Evolutionary conservation across 2,329 filamentous ascomycete species (phyloP).

Genomic region (Diaporthe nobilis): DNA sequence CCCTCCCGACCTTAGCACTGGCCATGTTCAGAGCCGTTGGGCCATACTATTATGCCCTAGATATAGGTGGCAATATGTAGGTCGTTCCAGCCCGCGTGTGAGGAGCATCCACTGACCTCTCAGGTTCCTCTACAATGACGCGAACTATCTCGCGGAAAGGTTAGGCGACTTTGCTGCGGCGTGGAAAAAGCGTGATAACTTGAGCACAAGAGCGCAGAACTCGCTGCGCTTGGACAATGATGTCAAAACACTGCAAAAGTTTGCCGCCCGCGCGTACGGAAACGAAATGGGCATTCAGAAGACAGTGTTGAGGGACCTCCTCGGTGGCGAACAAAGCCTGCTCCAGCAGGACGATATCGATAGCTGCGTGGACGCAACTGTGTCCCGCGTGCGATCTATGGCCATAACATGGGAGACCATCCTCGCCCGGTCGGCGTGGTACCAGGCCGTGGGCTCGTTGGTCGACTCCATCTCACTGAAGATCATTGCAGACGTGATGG

Average conservation of each 20-base stretch:
- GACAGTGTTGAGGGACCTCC: conserved; percentile 71
- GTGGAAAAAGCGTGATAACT: conserved; percentile 69
- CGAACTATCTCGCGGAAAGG: conserved; percentile 73
- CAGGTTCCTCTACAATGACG: conserved; percentile 78
- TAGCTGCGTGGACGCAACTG: conserved; percentile 66
- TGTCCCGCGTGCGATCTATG: conserved; percentile 66
- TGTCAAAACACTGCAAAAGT: conserved; percentile 70
- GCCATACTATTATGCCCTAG: conserved; percentile 78
- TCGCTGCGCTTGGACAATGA: conserved; percentile 74
- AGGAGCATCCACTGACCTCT: background rate
- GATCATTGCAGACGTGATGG: conserved; percentile 73
- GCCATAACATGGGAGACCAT: conserved; percentile 71
- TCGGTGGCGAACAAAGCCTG: conserved; percentile 73
- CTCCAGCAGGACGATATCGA: conserved; percentile 70
- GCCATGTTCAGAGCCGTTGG: conserved; percentile 86
- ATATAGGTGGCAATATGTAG: conserved; percentile 75
- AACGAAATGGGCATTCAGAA: conserved; percentile 74
- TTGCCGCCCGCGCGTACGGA: conserved; percentile 73
- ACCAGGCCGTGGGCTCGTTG: conserved; percentile 73
- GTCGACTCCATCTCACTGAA: conserved; percentile 72
- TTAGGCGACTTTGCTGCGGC: conserved; percentile 62
- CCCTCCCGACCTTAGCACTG: conserved; percentile 78
- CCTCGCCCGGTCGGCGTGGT: conserved; percentile 72
- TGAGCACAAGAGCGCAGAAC: conserved; percentile 63
- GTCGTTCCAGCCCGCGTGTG: conserved; percentile 44